Percentiles rank a stretch among this genome's conserved stretches.
Evolutionary conservation across 2,329 filamentous ascomycete genomes (phyloP).

Genomic region (Escovopsis sp.): DNA sequence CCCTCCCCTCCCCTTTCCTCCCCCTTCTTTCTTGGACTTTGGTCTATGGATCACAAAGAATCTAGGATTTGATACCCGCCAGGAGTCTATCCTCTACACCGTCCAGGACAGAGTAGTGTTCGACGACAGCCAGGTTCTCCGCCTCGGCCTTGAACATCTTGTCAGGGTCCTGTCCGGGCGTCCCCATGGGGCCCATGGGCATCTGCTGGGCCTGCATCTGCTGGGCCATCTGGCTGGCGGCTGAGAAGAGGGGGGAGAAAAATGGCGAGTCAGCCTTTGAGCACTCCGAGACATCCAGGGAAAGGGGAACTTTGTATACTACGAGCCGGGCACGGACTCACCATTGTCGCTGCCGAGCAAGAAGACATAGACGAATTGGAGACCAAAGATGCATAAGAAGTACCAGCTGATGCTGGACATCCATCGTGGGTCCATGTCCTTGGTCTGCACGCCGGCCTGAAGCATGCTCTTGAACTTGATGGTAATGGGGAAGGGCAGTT

Average conservation of each 20-base stretch:
- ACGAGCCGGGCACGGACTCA: slow-evolving; percentile 30
- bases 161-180: slow-evolving; percentile 83
- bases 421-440: slow-evolving; percentile 94
- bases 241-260: slow-evolving; percentile 28
- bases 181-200: slow-evolving; percentile 48
- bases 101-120: slow-evolving; percentile 84
- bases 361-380: slow-evolving; percentile 95
- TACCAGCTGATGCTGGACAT: slow-evolving; percentile 99
- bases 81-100: slow-evolving; percentile 76
- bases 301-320: too few species aligned
- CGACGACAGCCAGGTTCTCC: slow-evolving; percentile 89
- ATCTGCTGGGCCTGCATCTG: slow-evolving; percentile 60
- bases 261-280: too few species aligned
- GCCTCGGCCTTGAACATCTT: slow-evolving; percentile 88
- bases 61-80: slow-evolving; percentile 29
- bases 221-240: slow-evolving; percentile 80
- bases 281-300: too few species aligned
- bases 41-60: slow-evolving; percentile 9
- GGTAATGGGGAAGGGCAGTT: slow-evolving; percentile 91
- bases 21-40: too few species aligned
- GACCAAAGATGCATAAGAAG: slow-evolving; percentile 89
- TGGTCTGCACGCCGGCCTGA: slow-evolving; percentile 88
- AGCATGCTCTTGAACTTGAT: slow-evolving; percentile 99
- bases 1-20: too few species aligned
- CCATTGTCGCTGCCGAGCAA: slow-evolving; percentile 91